Evolutionary conservation across 768 basidiomycete species (phyloP).

Genomic region (Lactarius vividus): DNA sequence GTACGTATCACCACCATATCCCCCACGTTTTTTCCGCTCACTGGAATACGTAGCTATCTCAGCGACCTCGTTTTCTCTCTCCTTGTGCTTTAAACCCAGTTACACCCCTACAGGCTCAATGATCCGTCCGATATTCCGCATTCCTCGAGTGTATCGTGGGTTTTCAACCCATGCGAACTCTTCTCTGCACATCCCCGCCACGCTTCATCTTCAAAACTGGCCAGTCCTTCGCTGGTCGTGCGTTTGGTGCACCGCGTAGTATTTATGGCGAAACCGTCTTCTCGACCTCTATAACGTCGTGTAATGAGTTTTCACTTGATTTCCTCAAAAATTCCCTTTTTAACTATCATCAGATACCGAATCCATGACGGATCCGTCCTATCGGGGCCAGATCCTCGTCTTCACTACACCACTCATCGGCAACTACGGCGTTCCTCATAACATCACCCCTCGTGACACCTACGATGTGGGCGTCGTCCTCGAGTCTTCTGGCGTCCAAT

Average conservation of each 20-base stretch:
- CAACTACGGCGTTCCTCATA: conserved; percentile 93
- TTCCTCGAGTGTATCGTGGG: conserved; percentile 52
- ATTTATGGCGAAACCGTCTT: conserved; percentile 98
- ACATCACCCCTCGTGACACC: conserved; percentile 66
- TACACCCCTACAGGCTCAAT: conserved; percentile 40
- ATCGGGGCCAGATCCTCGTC: conserved; percentile 95
- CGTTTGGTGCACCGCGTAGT: conserved; percentile 85
- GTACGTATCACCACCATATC: conserved; percentile 42
- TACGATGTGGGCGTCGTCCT: conserved; percentile 84
- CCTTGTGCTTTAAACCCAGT: conserved; percentile 37
- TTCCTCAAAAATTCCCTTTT: conserved; percentile 17
- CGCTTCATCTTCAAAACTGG: conserved; percentile 94
- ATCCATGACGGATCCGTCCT: conserved; percentile 99
- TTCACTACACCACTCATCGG: conserved; percentile 99
- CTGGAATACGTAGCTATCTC: conserved; percentile 59
- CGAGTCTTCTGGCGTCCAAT: conserved; percentile 88
- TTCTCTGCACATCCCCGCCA: conserved; percentile 58
- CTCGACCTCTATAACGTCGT: conserved; percentile 97
- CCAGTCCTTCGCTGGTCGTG: conserved; percentile 84
- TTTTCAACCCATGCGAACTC: conserved; percentile 63
- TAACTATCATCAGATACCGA: conserved; percentile 74
- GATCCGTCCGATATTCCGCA: conserved; percentile 55
- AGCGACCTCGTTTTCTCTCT: conserved; percentile 90
- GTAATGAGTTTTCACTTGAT: conserved; percentile 34
- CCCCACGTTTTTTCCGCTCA: conserved; percentile 30